phyloP scores from a whole-genome alignment of 2,329 filamentous ascomycete genomes.

The Penicillium sp. region DNA sequence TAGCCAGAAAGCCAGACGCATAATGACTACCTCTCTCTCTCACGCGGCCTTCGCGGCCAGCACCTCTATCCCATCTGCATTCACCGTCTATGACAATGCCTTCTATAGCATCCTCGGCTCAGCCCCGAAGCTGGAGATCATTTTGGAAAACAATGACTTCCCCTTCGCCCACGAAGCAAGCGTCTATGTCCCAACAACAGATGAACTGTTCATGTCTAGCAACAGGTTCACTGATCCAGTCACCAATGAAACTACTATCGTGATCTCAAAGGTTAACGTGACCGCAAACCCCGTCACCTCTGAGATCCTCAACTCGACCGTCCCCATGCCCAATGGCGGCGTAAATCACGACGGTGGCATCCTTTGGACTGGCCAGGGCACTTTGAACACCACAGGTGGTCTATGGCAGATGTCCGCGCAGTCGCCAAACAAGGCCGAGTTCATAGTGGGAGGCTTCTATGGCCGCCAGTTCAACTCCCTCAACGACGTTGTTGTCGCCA shows the following conservation, averaged over 20 bases:
- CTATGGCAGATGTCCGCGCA: slow-evolving; percentile 23
- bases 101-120: slow-evolving; percentile 38
- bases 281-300: slow-evolving; percentile 16
- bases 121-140: slow-evolving; percentile 37
- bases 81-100: slow-evolving; percentile 17
- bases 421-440: slow-evolving; percentile 25
- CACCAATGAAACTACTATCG: slow-evolving; percentile 19
- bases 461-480: slow-evolving; percentile 30
- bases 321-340: slow-evolving; percentile 52
- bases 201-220: slow-evolving; percentile 43
- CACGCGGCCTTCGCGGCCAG: slow-evolving; percentile 1
- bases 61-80: slow-evolving; percentile 23
- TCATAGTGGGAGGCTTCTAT: slow-evolving; percentile 34
- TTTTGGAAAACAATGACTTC: slow-evolving; percentile 40
- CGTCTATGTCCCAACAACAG: slow-evolving; percentile 36
- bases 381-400: slow-evolving; percentile 18
- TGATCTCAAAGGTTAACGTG: slow-evolving; percentile 19
- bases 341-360: slow-evolving; percentile 47
- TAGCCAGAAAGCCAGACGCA: not conserved
- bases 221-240: slow-evolving; percentile 30
- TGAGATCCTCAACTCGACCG: slow-evolving; percentile 38
- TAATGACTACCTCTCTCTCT: not conserved
- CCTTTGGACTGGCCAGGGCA: slow-evolving; percentile 47
- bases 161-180: slow-evolving; percentile 54
- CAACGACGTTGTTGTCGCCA: slow-evolving; percentile 40